Base-by-base conservation (phyloP, 169 alveolate genomes). In the Toxoplasma gondii region DNA sequence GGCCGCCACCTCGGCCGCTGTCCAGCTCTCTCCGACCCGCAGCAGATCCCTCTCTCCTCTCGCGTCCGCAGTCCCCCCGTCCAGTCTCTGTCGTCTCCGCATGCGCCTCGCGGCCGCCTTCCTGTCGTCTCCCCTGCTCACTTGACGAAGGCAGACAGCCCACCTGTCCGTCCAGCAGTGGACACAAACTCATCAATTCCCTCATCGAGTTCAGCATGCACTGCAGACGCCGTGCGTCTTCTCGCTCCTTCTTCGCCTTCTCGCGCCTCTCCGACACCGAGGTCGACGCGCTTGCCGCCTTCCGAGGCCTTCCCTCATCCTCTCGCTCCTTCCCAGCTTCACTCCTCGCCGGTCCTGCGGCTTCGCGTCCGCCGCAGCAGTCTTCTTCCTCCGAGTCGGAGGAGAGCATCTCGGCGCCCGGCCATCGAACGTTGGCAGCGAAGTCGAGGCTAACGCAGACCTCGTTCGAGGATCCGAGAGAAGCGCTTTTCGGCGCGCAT, bases 371-470 rank as follows among this genome's bases (percentile, higher is more conserved):
- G 45, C 86, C 39, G 45, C 86, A 1, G 29, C 10, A 10, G 39
- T n/a, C 86, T 78, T 78, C 86, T 78, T 78, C 86, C 27, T 78
- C 86, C 2, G 86, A 78, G 86, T 82, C 90, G 27, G 90, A 38
- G 34, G 90, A 82, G 24, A 82, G 90, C 38, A 24, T 43, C 64
- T 82, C 90, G 24, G 22, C 22, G 4, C 90, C 67, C 39, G 90
- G 90, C 90, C 90, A 82, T 34, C 24, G 67, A 38, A 82, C 90
- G 64, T 38, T 82, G 67, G 90, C 53, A 22, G 90, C 90, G 90
- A 82, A 82, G 41, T 82, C 90, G 17, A 82, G 90, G 19, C 67
- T 43, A 4, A 82, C 90, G 41, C 53, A 82, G 54, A 82, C n/a
- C 38, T 82, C 90, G 41, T 43, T 82, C 90, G 41, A 38, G 24